Conservation (phyloP, 805 yeast genomes). For the Ogataea neopini region DNA sequence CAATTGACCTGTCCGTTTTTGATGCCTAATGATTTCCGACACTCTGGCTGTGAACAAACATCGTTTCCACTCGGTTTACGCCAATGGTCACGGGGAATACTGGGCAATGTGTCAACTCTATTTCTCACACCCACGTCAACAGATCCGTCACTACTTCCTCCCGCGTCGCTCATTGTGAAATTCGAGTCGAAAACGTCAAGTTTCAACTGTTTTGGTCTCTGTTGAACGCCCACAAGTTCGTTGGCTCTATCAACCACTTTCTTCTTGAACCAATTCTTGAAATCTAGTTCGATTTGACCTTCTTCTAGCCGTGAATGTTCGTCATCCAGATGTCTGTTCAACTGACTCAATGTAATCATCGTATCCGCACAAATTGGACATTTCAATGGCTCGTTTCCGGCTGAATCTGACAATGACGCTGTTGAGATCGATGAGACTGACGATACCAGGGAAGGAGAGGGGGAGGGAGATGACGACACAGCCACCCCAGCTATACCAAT, state of each 20-base stretch:
- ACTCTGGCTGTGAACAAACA: slow-evolving; percentile 42
- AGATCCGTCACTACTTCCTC: neutral
- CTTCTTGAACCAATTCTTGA: slow-evolving; percentile 46
- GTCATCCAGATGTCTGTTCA: slow-evolving; percentile 74
- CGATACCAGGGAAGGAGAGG: slow-evolving; percentile 13
- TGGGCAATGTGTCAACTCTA: neutral
- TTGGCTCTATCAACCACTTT: slow-evolving; percentile 40
- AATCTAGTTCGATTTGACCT: slow-evolving; percentile 34
- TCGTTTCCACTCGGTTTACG: slow-evolving; percentile 46
- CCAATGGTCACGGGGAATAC: slow-evolving; percentile 55
- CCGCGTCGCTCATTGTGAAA: slow-evolving; percentile 20
- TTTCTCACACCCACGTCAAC: neutral
- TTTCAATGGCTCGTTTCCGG: slow-evolving; percentile 7
- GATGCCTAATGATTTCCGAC: slow-evolving; percentile 46
- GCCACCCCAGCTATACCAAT: neutral
- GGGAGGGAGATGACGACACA: slow-evolving; percentile 4
- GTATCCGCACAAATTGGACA: slow-evolving; percentile 75
- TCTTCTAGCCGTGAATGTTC: slow-evolving; percentile 44
- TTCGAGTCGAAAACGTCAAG: slow-evolving; percentile 52
- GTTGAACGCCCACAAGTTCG: slow-evolving; percentile 33
- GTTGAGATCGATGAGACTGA: slow-evolving; percentile 12
- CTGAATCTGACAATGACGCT: slow-evolving; percentile 1
- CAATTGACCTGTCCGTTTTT: slow-evolving; percentile 68
- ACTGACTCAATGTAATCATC: slow-evolving; percentile 53
- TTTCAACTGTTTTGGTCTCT: slow-evolving; percentile 38